Conservation (phyloP, 73 alveolate genomes). For the Paramecium caudatum region DNA sequence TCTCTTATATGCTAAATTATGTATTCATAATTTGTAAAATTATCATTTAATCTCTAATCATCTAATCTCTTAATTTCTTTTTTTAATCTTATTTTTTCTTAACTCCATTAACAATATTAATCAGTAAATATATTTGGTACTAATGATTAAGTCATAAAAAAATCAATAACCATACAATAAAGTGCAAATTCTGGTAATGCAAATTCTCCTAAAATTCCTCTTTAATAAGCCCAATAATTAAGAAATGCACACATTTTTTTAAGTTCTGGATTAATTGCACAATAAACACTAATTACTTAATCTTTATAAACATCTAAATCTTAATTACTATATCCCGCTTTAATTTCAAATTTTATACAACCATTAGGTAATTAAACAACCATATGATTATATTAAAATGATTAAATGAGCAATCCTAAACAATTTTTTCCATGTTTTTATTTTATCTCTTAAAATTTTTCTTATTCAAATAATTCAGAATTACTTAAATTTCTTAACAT, state of each 20-base stretch:
- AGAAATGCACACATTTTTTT: conserved; percentile 39
- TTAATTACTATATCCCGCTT: conserved; percentile 4
- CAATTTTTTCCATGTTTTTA: background rate
- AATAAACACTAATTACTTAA: background rate
- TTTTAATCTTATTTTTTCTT: background rate
- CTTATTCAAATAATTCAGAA: background rate
- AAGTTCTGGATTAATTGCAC: conserved; percentile 10
- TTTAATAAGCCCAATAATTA: conserved; percentile 61
- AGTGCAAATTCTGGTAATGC: conserved; percentile 53
- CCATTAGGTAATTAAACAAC: background rate
- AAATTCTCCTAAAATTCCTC: conserved; percentile 45
- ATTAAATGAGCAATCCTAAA: background rate
- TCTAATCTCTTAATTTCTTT: background rate
- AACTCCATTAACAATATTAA: conserved; percentile 5
- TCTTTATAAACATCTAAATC: background rate
- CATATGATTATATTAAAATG: background rate
- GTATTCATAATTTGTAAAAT: background rate
- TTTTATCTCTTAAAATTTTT: background rate
- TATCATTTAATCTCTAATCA: background rate
- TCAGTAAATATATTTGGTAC: conserved; percentile 49
- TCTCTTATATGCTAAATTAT: background rate
- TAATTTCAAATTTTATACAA: conserved; percentile 21
- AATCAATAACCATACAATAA: conserved; percentile 61
- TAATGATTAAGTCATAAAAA: background rate
- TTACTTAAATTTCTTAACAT: conserved; percentile 19